Evolutionary conservation across 2,329 filamentous ascomycete genomes (phyloP).

Genomic region (Talaromyces sp.): DNA sequence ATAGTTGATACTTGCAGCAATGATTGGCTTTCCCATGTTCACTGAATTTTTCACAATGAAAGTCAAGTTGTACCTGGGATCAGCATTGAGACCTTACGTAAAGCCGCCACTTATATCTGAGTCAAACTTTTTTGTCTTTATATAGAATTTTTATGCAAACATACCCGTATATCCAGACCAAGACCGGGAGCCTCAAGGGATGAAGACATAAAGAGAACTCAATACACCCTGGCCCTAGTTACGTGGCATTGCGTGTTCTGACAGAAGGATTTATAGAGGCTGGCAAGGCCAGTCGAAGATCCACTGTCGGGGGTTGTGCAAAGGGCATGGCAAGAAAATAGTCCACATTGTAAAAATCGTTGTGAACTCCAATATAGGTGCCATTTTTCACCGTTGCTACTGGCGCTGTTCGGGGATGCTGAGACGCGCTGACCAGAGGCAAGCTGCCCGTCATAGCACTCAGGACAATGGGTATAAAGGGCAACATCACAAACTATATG

Average conservation of each 20-base stretch:
- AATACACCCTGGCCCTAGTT: conserved; percentile 31
- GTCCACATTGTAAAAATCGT: conserved; percentile 41
- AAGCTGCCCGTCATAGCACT: no score
- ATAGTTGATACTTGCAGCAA: conserved; percentile 43
- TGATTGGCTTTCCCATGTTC: conserved; percentile 38
- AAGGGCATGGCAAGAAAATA: conserved; percentile 53
- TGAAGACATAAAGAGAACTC: no score
- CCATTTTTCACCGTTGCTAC: conserved; percentile 39
- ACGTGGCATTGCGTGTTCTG: conserved; percentile 36
- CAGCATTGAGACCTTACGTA: conserved; percentile 43
- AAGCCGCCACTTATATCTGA: conserved; percentile 42
- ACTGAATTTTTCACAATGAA: conserved; percentile 51
- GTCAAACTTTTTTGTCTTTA: no score
- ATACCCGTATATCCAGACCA: conserved; percentile 19
- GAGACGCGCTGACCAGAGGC: no score
- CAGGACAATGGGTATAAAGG: no score
- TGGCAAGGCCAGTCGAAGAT: conserved; percentile 49
- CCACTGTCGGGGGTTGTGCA: conserved; percentile 49
- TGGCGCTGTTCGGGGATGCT: conserved; percentile 13
- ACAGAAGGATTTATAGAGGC: conserved; percentile 44
- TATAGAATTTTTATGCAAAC: conserved; percentile 8
- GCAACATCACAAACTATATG: no score
- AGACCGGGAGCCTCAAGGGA: no score
- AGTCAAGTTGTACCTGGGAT: conserved; percentile 58
- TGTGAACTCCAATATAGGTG: conserved; percentile 41